Evolutionary conservation across 805 yeast species (phyloP), one percentile per base, ranked within the genome.

Genomic region (Cyberlindnera nakhonratchasimensis): DNA sequence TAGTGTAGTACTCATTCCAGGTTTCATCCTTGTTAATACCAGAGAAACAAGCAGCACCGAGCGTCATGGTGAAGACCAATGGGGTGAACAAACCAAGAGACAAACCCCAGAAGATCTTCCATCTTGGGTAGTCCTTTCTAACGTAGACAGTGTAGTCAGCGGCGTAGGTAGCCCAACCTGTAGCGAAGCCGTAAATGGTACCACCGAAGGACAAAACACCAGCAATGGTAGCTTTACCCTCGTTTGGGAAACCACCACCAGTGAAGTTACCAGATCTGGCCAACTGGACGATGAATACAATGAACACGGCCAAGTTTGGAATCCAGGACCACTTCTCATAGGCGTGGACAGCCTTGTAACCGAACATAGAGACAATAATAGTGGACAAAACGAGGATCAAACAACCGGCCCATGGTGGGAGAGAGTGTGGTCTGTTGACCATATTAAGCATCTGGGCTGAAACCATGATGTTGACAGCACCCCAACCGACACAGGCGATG

Each of bases 151-250:
- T 87, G 68, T 89, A 90, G 67, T 89, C 97, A 39, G 95, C 79
- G 21, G 96, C 93, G 55, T 82, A 87, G 16, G 96, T 82, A 43
- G 95, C 79, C 97, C 97, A 89, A 49, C 96, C 96, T 41, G 96
- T 77, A 38, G 96, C 95, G 58, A 82, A 89, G 50, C 96, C 96
- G 55, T 77, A 89, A 50, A 85, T 63, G 33, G 93, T 66, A 63
- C 89, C 82, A 60, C 96, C 96, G 53, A 83, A 87, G 17, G 91
- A 79, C 43, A 89, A 69, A 16, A 86, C 89, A 56, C 63, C 56
- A 50, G 87, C 96, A 24, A 93, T 95, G 45, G 82, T 82, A 22
- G 77, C 71, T 19, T 69, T 59, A 47, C 96, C 96, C 30, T 74
- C 57, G 25, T 50, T 36, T 53, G 65, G 63, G 47, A 44, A 44